These are phyloP conservation scores for Brassica nigra DNA, from an alignment of 345 rosid genomes.

Conservation along the genomic window DNA sequence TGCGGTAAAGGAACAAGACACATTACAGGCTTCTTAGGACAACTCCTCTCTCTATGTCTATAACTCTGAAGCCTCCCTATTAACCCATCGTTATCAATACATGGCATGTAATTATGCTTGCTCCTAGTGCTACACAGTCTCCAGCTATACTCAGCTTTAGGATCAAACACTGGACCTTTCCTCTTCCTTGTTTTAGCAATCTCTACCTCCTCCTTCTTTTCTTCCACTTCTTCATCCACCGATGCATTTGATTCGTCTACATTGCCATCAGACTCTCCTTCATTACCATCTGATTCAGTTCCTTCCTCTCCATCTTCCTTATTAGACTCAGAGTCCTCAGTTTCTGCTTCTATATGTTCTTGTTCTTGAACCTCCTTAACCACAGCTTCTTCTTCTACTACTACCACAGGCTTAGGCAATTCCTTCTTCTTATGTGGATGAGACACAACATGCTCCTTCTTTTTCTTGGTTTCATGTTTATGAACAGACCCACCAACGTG, in stretches of 20 bases:
- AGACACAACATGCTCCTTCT: constrained; percentile 44
- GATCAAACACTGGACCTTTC: constrained; percentile 89
- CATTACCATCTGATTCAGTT: constrained; percentile 54
- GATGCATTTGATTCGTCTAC: constrained; percentile 51
- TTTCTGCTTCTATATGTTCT: constrained; percentile 49
- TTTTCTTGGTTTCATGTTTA: constrained; percentile 53
- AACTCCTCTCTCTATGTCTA: constrained; percentile 87
- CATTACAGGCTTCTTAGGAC: constrained; percentile 69
- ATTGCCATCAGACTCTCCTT: constrained; percentile 48
- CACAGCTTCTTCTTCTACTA: constrained; percentile 37
- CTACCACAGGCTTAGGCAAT: constrained; percentile 38
- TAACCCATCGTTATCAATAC: constrained; percentile 75
- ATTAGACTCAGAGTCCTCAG: constrained; percentile 49
- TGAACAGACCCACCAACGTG: constrained; percentile 48
- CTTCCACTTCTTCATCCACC: constrained; percentile 52
- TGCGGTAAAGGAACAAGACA: constrained; percentile 88
- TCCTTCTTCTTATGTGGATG: constrained; percentile 45
- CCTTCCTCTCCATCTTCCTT: constrained; percentile 52
- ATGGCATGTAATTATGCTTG: constrained; percentile 94
- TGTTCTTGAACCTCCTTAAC: constrained; percentile 45
- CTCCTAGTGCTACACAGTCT: constrained; percentile 81
- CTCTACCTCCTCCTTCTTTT: constrained; percentile 52
- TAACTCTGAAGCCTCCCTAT: constrained; percentile 65
- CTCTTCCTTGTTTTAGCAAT: constrained; percentile 55
- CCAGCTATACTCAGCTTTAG: constrained; percentile 81